Evolutionary conservation across 2,329 filamentous ascomycete genomes (phyloP).

Genomic region (Aspergillus sp.): DNA sequence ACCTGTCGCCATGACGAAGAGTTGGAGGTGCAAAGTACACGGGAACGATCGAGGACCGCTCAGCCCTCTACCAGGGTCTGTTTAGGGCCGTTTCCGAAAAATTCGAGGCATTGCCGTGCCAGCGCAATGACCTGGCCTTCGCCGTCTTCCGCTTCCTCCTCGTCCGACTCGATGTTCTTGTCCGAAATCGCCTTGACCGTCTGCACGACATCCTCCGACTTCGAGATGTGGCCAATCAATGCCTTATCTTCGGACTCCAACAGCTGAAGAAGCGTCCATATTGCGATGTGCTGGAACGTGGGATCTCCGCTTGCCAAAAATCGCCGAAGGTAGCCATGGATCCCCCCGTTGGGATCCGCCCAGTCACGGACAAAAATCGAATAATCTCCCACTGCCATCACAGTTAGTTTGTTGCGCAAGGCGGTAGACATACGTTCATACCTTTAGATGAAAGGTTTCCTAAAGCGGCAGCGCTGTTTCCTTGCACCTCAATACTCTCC

Average conservation of each 20-base stretch:
- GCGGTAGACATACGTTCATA: too few relatives aligned
- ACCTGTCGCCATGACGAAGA: conserved; percentile 1
- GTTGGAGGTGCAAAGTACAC: conserved; percentile 4
- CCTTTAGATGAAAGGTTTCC: conserved; percentile 97
- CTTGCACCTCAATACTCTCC: conserved; percentile 93
- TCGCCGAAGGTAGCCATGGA: conserved; percentile 86
- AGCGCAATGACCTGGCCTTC: conserved; percentile 88
- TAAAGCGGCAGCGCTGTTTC: conserved; percentile 90
- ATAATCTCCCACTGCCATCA: conserved; percentile 83
- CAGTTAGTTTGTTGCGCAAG: too few relatives aligned
- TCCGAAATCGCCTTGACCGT: conserved; percentile 90
- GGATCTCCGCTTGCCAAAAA: conserved; percentile 92
- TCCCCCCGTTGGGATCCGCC: conserved; percentile 83
- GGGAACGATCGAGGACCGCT: conserved; percentile 3
- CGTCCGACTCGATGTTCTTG: conserved; percentile 76
- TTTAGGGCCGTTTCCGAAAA: conserved; percentile 70
- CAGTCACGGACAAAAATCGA: conserved; percentile 92
- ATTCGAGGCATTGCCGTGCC: conserved; percentile 79
- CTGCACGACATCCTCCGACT: conserved; percentile 81
- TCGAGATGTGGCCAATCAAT: conserved; percentile 78
- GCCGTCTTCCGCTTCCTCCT: conserved; percentile 78
- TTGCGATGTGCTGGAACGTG: conserved; percentile 98
- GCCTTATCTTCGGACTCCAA: conserved; percentile 90
- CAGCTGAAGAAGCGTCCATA: conserved; percentile 92
- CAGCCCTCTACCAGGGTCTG: conserved; percentile 69